phyloP scores from a whole-genome alignment of 1,284 basidiomycete species.

The Moniliella sp. region DNA sequence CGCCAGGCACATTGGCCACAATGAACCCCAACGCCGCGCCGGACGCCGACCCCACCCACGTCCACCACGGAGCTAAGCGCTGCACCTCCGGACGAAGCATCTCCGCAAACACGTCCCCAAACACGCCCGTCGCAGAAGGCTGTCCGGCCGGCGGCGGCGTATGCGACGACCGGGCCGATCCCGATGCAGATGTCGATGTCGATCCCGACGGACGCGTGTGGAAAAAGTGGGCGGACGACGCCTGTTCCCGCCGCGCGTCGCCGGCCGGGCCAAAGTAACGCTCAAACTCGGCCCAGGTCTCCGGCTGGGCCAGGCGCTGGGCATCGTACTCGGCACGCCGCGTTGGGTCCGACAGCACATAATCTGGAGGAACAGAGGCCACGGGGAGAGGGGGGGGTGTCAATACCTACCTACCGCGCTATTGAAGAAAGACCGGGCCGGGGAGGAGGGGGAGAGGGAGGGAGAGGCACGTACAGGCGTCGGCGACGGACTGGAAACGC shows the following conservation, averaged over 20 bases:
- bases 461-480: slow-evolving; percentile 43
- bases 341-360: slow-evolving; percentile 59
- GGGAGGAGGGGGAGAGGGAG: neutral
- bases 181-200: neutral
- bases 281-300: neutral
- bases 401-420: neutral
- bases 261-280: slow-evolving; percentile 4
- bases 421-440: neutral
- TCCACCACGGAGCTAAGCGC: slow-evolving; percentile 10
- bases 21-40: slow-evolving; percentile 27
- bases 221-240: slow-evolving; percentile 20
- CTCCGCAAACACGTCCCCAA: slow-evolving; percentile 27
- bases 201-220: slow-evolving; percentile 3
- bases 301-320: slow-evolving; percentile 5
- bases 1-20: slow-evolving; percentile 14
- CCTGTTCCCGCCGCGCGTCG: slow-evolving; percentile 14
- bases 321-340: slow-evolving; percentile 53
- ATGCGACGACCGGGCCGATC: neutral
- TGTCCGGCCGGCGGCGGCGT: slow-evolving; percentile 5
- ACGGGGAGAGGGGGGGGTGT: neutral
- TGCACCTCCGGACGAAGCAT: slow-evolving; percentile 28
- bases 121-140: slow-evolving; percentile 18
- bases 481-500: slow-evolving; percentile 48
- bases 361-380: slow-evolving; percentile 40
- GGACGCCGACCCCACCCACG: slow-evolving; percentile 20